Percentiles rank a stretch among this genome's conserved stretches.
These are phyloP conservation scores for Ramicandelaber brevisporus DNA, from an alignment of 192 early-diverging fungal species.

Conservation along the genomic window DNA sequence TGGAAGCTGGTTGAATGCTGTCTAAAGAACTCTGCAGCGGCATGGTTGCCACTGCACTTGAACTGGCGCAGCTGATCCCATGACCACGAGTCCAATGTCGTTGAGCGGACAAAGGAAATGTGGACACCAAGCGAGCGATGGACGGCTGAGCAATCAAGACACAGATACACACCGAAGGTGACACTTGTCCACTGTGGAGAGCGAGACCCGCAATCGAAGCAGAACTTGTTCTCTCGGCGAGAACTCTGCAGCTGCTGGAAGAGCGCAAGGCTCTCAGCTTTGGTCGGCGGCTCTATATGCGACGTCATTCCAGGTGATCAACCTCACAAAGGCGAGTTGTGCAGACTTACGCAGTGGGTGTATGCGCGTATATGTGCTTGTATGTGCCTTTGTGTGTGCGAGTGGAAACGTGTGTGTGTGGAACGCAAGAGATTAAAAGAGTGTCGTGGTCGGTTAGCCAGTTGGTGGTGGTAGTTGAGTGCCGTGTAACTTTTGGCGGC, in stretches of 20 bases:
- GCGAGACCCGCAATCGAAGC: constrained; percentile 89
- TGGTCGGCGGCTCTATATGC: no score
- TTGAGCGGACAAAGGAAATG: constrained; percentile 89
- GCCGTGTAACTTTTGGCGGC: no score
- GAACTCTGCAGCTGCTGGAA: constrained; percentile 15
- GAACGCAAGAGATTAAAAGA: no score
- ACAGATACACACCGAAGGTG: constrained; percentile 84
- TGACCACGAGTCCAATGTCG: constrained; percentile 70
- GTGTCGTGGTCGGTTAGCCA: no score
- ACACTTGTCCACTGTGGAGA: constrained; percentile 89
- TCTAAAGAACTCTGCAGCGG: constrained; percentile 56
- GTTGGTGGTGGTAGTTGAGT: no score
- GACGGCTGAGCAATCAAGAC: constrained; percentile 84
- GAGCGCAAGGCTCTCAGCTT: no score
- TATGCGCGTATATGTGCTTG: no score
- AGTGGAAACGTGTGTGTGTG: no score
- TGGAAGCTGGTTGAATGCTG: constrained; percentile 22
- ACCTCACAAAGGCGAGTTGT: no score
- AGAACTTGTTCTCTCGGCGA: constrained; percentile 30
- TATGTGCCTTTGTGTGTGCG: no score
- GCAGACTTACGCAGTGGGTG: no score
- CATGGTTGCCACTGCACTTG: constrained; percentile 75
- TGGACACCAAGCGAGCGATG: constrained; percentile 96
- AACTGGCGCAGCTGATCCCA: constrained; percentile 74
- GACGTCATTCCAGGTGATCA: no score